Evolutionary conservation across 495 filamentous ascomycete species (phyloP).

Genomic region (Penicillium riverlandense): DNA sequence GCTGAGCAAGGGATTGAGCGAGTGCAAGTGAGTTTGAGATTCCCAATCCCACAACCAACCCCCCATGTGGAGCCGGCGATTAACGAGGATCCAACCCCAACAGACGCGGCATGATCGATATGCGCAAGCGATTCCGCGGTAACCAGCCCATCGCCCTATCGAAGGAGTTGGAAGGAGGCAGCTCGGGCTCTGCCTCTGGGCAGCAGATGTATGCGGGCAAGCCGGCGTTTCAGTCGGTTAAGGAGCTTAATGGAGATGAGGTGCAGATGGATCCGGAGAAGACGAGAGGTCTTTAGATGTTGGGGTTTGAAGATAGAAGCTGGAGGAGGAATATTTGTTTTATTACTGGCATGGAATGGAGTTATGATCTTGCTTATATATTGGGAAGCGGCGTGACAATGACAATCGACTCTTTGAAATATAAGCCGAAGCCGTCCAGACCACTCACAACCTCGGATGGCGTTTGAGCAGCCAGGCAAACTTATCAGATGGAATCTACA

Average conservation of each 20-base stretch:
- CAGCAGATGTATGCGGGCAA: conserved; percentile 74
- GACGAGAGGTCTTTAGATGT: conserved; percentile 32
- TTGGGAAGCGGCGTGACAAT: too few species aligned
- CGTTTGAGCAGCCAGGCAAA: too few species aligned
- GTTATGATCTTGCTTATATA: not conserved
- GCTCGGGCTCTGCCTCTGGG: conserved; percentile 22
- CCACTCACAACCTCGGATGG: too few species aligned
- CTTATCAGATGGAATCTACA: too few species aligned
- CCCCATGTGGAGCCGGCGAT: too few species aligned
- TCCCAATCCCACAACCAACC: too few species aligned
- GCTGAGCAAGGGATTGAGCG: conserved; percentile 81
- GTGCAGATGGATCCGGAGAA: conserved; percentile 46
- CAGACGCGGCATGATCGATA: conserved; percentile 86
- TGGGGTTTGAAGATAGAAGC: not conserved
- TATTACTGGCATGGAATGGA: not conserved
- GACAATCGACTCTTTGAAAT: too few species aligned
- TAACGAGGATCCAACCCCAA: too few species aligned
- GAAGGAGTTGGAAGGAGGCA: conserved; percentile 51
- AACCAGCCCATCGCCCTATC: conserved; percentile 73
- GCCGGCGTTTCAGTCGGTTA: conserved; percentile 55
- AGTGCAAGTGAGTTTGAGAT: conserved; percentile 63
- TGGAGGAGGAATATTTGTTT: conserved; percentile 2
- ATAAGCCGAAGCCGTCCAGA: too few species aligned
- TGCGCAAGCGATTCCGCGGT: conserved; percentile 98
- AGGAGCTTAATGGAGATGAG: conserved; percentile 38